Evolutionary conservation across 208 protist species (phyloP), one percentile per base, ranked within the genome.

Genomic region (Hexamita inflata): DNA sequence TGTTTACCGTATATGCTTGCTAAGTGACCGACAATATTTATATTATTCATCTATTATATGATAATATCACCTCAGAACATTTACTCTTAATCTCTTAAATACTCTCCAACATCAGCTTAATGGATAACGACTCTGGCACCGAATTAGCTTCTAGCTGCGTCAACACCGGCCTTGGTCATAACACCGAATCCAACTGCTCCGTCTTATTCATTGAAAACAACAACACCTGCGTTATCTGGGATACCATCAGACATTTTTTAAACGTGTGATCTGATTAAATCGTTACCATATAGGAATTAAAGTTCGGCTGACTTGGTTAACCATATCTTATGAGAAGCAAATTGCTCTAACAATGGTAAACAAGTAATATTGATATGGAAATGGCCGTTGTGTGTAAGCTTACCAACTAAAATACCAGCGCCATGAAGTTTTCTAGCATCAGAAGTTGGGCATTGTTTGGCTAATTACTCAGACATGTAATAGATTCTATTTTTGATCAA

Each of bases 81-180:
- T 19, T 9, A 9, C 30, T 70, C 64, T n/a, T 70, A 38, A 45
- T 45, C 35, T 49, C 64, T n/a, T 32, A 70, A 49, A 45, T 49
- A 70, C n/a, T 70, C 64, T 4, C 64, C 64, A 32, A 70, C 64
- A 38, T 70, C 64, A 42, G 11, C 64, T n/a, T 70, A 34, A 4
- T 45, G 9, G 42, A 70, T 70, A 38, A 70, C 64, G n/a, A 70
- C 42, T 49, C 42, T 70, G 38, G 11, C 38, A 32, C 30, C 64
- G 38, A 19, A 38, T 11, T 70, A 7, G 28, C 30, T 42, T 35
- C 38, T 70, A 4, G 42, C 9, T 40, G 64, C 64, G 15, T 70
- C 64, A 38, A 49, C n/a, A 4, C 64, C 64, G 38, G 32, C 11
- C n/a, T 70, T 70, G 2, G 64, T 70, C 11, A 4, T 57, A 34